Conservation (phyloP, 768 basidiomycete genomes). For the Strobilomyces dryophilus region DNA sequence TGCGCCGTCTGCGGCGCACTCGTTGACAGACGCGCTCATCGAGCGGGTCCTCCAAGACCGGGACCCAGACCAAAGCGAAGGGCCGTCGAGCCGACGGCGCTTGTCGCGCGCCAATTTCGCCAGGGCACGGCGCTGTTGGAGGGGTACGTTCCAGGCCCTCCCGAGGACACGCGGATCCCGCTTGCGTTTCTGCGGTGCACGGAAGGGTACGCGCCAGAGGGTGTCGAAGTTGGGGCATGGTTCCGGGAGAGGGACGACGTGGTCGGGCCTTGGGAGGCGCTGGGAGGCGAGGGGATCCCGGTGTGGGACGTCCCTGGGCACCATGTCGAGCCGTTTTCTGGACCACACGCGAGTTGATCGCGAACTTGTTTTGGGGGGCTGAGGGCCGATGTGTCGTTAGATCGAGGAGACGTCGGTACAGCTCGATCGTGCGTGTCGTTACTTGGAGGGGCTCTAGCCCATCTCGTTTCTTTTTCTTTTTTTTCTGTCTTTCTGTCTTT, state of each 20-base stretch:
- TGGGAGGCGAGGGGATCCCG: constrained; percentile 36
- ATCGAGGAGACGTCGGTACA: no score
- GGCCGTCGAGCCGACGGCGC: constrained; percentile 20
- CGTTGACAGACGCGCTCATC: constrained; percentile 51
- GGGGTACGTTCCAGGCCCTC: constrained; percentile 38
- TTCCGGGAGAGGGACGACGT: constrained; percentile 43
- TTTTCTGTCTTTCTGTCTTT: no score
- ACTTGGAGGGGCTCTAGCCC: no score
- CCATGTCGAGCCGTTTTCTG: constrained; percentile 59
- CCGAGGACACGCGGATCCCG: constrained; percentile 25
- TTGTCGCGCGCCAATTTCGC: constrained; percentile 47
- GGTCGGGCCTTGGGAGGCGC: constrained; percentile 44
- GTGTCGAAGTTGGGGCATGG: constrained; percentile 44
- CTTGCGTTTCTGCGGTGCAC: constrained; percentile 52
- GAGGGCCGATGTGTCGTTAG: no score
- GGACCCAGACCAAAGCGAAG: constrained; percentile 13
- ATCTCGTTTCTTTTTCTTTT: no score
- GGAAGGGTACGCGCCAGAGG: constrained; percentile 39
- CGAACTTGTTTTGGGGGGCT: no score
- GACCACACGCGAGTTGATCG: no score
- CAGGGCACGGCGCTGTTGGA: constrained; percentile 46
- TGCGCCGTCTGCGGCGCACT: constrained; percentile 46
- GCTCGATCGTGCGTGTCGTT: no score
- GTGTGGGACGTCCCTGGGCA: constrained; percentile 59
- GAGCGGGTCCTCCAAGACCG: constrained; percentile 34